phyloP scores from a whole-genome alignment of 352 stramenopile species.

The Globisporangium recalcitrans region DNA sequence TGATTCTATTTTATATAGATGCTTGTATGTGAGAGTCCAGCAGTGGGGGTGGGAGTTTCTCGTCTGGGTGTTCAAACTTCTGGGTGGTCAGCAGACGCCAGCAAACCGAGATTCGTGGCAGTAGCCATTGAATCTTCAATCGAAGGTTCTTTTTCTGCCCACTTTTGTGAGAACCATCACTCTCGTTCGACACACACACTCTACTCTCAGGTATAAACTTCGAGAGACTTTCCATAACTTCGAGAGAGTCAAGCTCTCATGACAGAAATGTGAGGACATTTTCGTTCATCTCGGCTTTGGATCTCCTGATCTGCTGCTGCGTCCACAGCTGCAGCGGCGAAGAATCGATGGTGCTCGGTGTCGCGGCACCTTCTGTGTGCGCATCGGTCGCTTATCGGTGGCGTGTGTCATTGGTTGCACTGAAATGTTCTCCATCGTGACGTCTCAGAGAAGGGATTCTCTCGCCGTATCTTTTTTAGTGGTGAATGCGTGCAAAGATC shows the following conservation, averaged over 20 bases:
- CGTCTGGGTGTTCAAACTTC: neutral
- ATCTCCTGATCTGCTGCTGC: no score
- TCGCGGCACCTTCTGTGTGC: no score
- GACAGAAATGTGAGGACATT: neutral
- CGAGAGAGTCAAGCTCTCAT: neutral
- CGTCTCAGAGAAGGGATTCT: neutral
- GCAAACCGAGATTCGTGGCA: neutral
- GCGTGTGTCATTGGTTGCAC: no score
- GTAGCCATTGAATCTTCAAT: neutral
- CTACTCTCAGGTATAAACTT: no score
- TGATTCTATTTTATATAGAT: neutral
- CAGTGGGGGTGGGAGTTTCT: neutral
- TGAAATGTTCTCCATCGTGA: neutral
- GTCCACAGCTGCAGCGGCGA: no score
- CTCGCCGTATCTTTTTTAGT: no score
- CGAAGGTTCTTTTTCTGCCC: neutral
- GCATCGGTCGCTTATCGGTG: no score
- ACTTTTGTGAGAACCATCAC: neutral
- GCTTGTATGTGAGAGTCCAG: neutral
- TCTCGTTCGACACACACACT: neutral
- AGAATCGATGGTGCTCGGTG: no score
- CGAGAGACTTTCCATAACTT: neutral
- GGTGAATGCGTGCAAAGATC: neutral
- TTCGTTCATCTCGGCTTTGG: neutral
- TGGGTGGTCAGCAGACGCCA: no score